Base-by-base conservation (phyloP, 2,329 filamentous ascomycete species). In the Cladosporium sp. region DNA sequence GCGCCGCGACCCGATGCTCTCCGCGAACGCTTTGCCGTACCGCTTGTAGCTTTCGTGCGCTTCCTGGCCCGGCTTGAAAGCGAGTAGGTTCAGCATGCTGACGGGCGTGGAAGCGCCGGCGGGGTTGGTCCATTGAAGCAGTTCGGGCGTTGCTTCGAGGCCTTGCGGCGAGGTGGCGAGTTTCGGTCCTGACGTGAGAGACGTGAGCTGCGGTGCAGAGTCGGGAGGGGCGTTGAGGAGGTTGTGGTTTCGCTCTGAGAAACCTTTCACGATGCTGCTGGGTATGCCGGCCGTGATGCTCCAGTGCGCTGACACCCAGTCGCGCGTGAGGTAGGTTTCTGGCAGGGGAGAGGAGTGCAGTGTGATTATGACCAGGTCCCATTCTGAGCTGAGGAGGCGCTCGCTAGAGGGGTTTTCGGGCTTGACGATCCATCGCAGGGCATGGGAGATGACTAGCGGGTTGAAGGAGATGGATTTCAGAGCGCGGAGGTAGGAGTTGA, bases 11-110 rank as follows among this genome's bases (percentile, higher is more conserved):
- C 81, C 82, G 36, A 82, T 75, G 4, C 64, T 69, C 45, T 68
- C 61, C 0, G 68, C 68, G 56, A 79, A 79, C 20, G 72, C 79
- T n/a, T 69, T 68, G 3, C 82, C 82, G 61, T 85, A 85, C 41
- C 75, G 67, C 15, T 77, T 68, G 58, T 85, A 85, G 42, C 72
- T 69, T 19, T 68, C 65, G 58, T 82, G 80, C 54, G 61, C 61
- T 29, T 58, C 60, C n/a, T 70, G 73, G 9, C 71, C 73, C 0
- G 64, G 68, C 38, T 72, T 71, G 67, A 85, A 85, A 34, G 80
- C 71, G 4, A 85, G 72, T 3, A 85, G 68, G 54, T 85, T 85
- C 34, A 85, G 70, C 82, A 85, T 85, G 1, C 77, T 80, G 1
- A 84, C 77, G 0, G 82, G 75, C 12, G 44, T 40, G 3, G 45